These are phyloP conservation scores for Allantophomopsis cytisporea DNA, from an alignment of 2,329 filamentous ascomycete species.

Conservation along the genomic window DNA sequence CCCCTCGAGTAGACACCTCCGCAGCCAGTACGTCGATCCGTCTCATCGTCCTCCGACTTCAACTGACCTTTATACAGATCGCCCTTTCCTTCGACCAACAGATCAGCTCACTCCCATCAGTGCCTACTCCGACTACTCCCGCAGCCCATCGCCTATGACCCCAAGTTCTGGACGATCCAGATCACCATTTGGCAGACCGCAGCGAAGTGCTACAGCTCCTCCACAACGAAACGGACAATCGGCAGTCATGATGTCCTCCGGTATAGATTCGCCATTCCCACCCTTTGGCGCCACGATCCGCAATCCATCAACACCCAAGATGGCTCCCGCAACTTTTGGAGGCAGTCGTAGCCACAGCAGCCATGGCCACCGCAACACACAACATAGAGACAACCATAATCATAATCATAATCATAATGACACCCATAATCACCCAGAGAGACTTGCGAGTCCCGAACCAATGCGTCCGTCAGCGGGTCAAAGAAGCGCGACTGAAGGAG, in stretches of 20 bases:
- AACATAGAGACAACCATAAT: constrained; percentile 1
- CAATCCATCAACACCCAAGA: background rate
- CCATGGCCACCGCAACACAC: constrained; percentile 7
- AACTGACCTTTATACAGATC: constrained; percentile 25
- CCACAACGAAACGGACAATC: constrained; percentile 23
- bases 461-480: constrained; percentile 35
- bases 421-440: background rate
- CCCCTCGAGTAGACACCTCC: constrained; percentile 34
- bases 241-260: constrained; percentile 25
- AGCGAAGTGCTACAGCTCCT: constrained; percentile 24
- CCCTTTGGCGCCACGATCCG: constrained; percentile 21
- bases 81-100: constrained; percentile 32
- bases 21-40: constrained; percentile 31
- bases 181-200: constrained; percentile 21
- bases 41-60: too few species aligned
- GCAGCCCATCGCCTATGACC: constrained; percentile 49
- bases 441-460: constrained; percentile 20
- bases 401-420: constrained; percentile 1
- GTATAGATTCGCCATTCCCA: constrained; percentile 37
- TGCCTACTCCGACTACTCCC: constrained; percentile 43
- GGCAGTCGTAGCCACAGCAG: too few species aligned
- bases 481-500: constrained; percentile 22
- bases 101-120: constrained; percentile 52
- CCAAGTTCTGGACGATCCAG: constrained; percentile 28
- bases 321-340: background rate